Percentiles rank a stretch among this genome's conserved stretches.
Evolutionary conservation across 768 basidiomycete species (phyloP).

Genomic region (Phylloporus scabripes): DNA sequence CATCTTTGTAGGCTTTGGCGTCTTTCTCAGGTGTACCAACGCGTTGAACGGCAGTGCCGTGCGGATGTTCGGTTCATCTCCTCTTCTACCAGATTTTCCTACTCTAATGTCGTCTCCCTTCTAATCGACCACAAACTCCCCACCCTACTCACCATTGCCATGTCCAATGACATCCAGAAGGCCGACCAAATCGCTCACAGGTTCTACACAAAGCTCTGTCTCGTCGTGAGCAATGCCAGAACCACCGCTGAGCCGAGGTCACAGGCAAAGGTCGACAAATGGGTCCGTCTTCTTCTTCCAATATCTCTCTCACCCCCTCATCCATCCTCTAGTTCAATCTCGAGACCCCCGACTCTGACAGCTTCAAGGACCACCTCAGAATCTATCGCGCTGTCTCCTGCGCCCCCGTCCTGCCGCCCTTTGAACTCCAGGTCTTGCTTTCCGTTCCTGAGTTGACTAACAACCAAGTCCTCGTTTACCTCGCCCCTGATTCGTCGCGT

Average conservation of each 20-base stretch:
- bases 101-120: slow-evolving; percentile 27
- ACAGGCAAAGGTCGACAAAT: slow-evolving; percentile 65
- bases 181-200: slow-evolving; percentile 84
- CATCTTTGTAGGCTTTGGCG: slow-evolving; percentile 12
- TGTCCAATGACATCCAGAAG: slow-evolving; percentile 54
- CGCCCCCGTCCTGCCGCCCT: slow-evolving; percentile 34
- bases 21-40: slow-evolving; percentile 13
- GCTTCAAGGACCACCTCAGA: slow-evolving; percentile 56
- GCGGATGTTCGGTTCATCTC: slow-evolving; percentile 21
- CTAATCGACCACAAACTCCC: slow-evolving; percentile 17
- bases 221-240: slow-evolving; percentile 68
- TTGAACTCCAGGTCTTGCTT: slow-evolving; percentile 67
- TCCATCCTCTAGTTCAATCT: slow-evolving; percentile 67
- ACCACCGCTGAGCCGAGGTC: slow-evolving; percentile 45
- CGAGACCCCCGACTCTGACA: slow-evolving; percentile 68
- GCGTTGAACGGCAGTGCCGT: slow-evolving; percentile 10
- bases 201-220: slow-evolving; percentile 77
- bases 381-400: slow-evolving; percentile 51
- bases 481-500: slow-evolving; percentile 52
- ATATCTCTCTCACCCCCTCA: not conserved
- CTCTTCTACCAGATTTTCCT: slow-evolving; percentile 20
- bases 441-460: slow-evolving; percentile 60
- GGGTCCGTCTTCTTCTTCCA: slow-evolving; percentile 47
- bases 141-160: slow-evolving; percentile 28
- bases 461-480: slow-evolving; percentile 70